These are phyloP conservation scores for Pascua guehoae DNA, from an alignment of 1,284 basidiomycete genomes.

Conservation along the genomic window DNA sequence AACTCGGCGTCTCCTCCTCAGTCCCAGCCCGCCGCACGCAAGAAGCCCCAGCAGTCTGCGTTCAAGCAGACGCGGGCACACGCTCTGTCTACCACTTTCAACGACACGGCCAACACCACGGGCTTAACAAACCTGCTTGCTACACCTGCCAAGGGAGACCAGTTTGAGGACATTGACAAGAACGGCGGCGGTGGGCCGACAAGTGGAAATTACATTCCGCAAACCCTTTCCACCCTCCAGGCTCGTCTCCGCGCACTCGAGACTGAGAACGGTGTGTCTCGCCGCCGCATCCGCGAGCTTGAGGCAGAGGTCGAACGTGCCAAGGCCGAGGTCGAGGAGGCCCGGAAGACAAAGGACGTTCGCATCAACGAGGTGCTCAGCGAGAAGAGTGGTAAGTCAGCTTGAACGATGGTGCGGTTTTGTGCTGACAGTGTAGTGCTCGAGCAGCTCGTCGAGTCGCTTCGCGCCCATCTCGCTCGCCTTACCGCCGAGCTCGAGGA, in stretches of 20 bases:
- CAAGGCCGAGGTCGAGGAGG: slow-evolving; percentile 50
- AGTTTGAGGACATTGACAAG: slow-evolving; percentile 33
- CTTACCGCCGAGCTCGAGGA: slow-evolving; percentile 71
- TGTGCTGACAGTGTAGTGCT: slow-evolving; percentile 56
- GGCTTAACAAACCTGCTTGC: slow-evolving; percentile 45
- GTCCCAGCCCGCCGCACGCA: neutral
- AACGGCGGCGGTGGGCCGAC: slow-evolving; percentile 36
- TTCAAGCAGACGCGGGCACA: neutral
- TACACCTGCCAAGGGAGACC: slow-evolving; percentile 43
- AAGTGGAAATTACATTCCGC: slow-evolving; percentile 28
- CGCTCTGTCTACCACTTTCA: neutral
- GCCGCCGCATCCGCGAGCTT: slow-evolving; percentile 69
- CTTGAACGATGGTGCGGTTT: neutral
- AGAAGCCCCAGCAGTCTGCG: neutral
- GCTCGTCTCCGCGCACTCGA: slow-evolving; percentile 56
- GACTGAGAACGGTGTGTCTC: slow-evolving; percentile 71
- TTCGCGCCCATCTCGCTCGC: slow-evolving; percentile 68
- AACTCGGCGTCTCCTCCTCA: slow-evolving; percentile 13
- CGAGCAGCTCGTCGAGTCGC: slow-evolving; percentile 67
- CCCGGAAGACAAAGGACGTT: slow-evolving; percentile 21
- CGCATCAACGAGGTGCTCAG: slow-evolving; percentile 60
- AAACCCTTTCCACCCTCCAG: slow-evolving; percentile 37
- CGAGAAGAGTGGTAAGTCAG: slow-evolving; percentile 70
- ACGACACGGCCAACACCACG: slow-evolving; percentile 38
- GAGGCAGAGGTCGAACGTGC: slow-evolving; percentile 66